phyloP scores from a whole-genome alignment of 78 protist species.

The Speleostelium caveatum region DNA sequence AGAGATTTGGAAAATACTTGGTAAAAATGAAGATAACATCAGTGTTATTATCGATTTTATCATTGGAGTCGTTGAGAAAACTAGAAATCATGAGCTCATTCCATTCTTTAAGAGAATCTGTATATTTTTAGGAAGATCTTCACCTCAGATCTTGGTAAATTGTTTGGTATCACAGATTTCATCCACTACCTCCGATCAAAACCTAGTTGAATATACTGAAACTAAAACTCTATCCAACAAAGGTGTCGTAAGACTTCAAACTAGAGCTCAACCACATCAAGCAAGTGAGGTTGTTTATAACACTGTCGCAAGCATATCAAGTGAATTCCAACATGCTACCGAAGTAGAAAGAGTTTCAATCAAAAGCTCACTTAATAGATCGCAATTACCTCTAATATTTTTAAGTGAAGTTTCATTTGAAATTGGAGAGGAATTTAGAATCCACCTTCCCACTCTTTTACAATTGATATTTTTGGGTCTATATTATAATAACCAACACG shows the following conservation, averaged over 20 bases:
- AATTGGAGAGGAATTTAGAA: conserved; percentile 74
- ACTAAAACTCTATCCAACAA: neutral
- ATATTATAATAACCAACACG: conserved; percentile 72
- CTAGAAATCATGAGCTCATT: conserved; percentile 65
- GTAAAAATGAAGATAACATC: conserved; percentile 40
- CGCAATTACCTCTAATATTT: conserved; percentile 75
- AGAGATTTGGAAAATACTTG: conserved; percentile 52
- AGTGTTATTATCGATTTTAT: conserved; percentile 46
- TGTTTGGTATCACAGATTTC: conserved; percentile 57
- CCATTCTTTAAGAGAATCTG: conserved; percentile 56
- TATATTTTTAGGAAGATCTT: conserved; percentile 57
- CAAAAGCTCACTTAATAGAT: conserved; percentile 46
- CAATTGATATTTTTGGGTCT: conserved; percentile 69
- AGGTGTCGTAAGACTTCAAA: no score
- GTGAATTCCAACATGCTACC: conserved; percentile 34
- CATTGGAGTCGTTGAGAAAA: conserved; percentile 36
- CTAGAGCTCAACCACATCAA: neutral
- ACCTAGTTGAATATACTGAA: conserved; percentile 25
- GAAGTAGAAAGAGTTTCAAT: conserved; percentile 11
- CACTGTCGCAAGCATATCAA: conserved; percentile 14
- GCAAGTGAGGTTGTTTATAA: conserved; percentile 7
- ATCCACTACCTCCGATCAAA: conserved; percentile 28
- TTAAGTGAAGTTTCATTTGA: conserved; percentile 74
- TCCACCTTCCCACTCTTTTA: conserved; percentile 49
- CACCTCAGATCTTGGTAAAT: conserved; percentile 71